Conservation (phyloP, 257 asterid species). For the Lycium barbarum region DNA sequence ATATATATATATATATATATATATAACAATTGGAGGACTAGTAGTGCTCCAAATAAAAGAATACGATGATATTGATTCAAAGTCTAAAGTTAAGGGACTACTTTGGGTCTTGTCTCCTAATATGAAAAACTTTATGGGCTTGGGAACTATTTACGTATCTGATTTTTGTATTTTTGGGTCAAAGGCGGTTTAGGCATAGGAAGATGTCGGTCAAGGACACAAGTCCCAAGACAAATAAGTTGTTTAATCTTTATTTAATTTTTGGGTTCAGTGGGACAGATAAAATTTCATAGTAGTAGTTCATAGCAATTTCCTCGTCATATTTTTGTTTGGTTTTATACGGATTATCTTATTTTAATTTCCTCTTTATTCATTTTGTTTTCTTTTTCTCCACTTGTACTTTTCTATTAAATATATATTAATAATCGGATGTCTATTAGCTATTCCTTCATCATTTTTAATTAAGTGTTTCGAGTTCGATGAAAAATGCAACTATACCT, state of each 20-base stretch:
- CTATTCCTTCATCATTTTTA: too few species aligned
- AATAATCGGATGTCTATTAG: neutral
- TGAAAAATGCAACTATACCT: too few species aligned
- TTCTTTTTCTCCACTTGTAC: neutral
- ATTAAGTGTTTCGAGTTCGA: too few species aligned
- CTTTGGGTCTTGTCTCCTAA: neutral
- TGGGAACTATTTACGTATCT: too few species aligned
- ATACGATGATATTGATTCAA: neutral
- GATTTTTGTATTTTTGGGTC: neutral
- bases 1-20: too few species aligned
- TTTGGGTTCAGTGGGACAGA: too few species aligned
- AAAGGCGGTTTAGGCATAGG: neutral
- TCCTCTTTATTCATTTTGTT: neutral
- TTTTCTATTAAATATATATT: neutral
- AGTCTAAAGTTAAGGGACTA: neutral
- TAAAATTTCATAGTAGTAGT: neutral
- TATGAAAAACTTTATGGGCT: too few species aligned
- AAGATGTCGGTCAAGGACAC: constrained; percentile 6
- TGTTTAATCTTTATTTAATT: too few species aligned
- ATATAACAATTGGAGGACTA: neutral
- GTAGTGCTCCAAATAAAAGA: neutral
- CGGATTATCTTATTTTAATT: neutral
- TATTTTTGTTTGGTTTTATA: neutral
- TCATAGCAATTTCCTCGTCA: neutral
- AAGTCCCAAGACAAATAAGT: neutral